These are phyloP conservation scores for Fusarium sacchari DNA, from an alignment of 2,329 filamentous ascomycete genomes.

Conservation along the genomic window DNA sequence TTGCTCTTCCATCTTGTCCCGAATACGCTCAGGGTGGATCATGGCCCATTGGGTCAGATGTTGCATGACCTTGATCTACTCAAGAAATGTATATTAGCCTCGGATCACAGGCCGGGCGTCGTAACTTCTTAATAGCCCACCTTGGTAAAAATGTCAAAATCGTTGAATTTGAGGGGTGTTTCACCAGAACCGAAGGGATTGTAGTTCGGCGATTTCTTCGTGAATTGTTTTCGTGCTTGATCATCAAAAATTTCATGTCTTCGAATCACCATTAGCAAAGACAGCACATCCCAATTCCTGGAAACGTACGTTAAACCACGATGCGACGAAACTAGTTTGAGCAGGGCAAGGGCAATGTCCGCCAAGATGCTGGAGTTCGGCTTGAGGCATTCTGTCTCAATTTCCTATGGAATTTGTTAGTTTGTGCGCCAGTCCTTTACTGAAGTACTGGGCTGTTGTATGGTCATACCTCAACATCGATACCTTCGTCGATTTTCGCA, in stretches of 20 bases:
- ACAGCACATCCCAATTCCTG: neutral
- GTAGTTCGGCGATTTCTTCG: slow-evolving; percentile 77
- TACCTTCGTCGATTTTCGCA: slow-evolving; percentile 87
- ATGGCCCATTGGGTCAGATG: slow-evolving; percentile 91
- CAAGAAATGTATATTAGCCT: neutral
- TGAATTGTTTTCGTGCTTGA: slow-evolving; percentile 88
- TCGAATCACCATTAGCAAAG: slow-evolving; percentile 20
- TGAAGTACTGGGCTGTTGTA: slow-evolving; percentile 10
- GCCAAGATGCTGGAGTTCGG: slow-evolving; percentile 78
- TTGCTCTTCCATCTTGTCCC: slow-evolving; percentile 85
- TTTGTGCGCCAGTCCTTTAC: neutral
- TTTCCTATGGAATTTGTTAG: slow-evolving; percentile 65
- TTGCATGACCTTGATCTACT: slow-evolving; percentile 78
- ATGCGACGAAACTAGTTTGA: slow-evolving; percentile 95
- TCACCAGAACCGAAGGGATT: slow-evolving; percentile 90
- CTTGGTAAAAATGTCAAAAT: slow-evolving; percentile 86
- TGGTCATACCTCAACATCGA: slow-evolving; percentile 83
- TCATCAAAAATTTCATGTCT: slow-evolving; percentile 92
- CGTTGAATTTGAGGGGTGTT: slow-evolving; percentile 75
- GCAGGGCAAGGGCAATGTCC: slow-evolving; percentile 84
- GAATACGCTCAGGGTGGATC: slow-evolving; percentile 84
- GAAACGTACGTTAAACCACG: slow-evolving; percentile 84
- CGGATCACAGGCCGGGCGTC: neutral
- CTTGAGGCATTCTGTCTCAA: slow-evolving; percentile 89
- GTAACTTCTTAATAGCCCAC: slow-evolving; percentile 53